Evolutionary conservation across 768 basidiomycete genomes (phyloP).

Genomic region (Naematelia encephala): DNA sequence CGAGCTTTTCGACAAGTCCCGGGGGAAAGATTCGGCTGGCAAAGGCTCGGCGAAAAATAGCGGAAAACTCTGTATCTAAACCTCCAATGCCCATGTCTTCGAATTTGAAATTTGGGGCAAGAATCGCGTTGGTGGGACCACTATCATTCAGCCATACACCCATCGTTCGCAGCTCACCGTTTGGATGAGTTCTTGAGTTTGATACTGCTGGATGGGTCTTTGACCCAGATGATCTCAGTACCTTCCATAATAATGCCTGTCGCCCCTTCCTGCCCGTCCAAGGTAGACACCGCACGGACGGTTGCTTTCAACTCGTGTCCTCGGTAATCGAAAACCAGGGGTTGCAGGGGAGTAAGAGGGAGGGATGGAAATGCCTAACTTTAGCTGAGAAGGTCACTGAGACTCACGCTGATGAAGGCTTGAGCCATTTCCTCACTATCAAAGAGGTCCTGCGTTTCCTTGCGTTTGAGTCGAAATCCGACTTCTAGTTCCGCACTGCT

Average conservation of each 20-base stretch:
- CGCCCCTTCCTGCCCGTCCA: constrained; percentile 52
- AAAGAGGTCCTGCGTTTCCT: constrained; percentile 61
- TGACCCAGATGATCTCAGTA: constrained; percentile 87
- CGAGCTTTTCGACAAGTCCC: constrained; percentile 91
- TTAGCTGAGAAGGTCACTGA: background rate
- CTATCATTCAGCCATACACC: constrained; percentile 52
- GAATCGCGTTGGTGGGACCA: constrained; percentile 86
- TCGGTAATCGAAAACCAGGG: constrained; percentile 81
- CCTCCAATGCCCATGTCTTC: constrained; percentile 99
- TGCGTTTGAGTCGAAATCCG: constrained; percentile 51
- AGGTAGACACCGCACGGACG: constrained; percentile 65
- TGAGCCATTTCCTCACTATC: constrained; percentile 80
- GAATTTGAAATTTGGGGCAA: constrained; percentile 98
- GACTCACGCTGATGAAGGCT: constrained; percentile 59
- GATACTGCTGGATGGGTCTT: constrained; percentile 73
- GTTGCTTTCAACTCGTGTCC: constrained; percentile 73
- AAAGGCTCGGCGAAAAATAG: constrained; percentile 97
- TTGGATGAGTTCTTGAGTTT: constrained; percentile 89
- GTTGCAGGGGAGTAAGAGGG: constrained; percentile 66
- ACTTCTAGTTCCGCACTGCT: constrained; percentile 75
- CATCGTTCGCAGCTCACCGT: constrained; percentile 58
- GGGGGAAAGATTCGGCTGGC: constrained; percentile 98
- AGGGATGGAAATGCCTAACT: constrained; percentile 66
- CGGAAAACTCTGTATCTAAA: constrained; percentile 86
- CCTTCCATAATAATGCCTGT: constrained; percentile 82